Conservation (phyloP, 768 basidiomycete species). For the Trametes punicea region DNA sequence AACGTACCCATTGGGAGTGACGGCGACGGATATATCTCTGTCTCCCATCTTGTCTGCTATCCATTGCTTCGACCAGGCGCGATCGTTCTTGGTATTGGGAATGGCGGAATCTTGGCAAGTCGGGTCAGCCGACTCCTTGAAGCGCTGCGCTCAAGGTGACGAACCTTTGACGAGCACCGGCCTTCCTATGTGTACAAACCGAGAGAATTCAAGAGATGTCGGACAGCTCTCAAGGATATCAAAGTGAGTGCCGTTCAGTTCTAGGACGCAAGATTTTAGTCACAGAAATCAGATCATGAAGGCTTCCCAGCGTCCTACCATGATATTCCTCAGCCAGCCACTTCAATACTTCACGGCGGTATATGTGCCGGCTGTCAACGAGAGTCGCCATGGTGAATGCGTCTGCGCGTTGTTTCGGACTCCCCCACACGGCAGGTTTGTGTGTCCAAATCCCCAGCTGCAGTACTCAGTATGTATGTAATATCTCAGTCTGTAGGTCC, state of each 20-base stretch:
- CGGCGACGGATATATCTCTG: slow-evolving; percentile 61
- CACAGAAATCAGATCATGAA: neutral
- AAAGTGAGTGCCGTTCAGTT: slow-evolving; percentile 54
- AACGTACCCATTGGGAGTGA: slow-evolving; percentile 79
- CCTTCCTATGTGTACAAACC: slow-evolving; percentile 62
- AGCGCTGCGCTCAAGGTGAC: neutral
- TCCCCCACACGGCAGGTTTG: too few relatives aligned
- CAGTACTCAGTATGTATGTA: slow-evolving; percentile 1
- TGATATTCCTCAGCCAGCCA: slow-evolving; percentile 15
- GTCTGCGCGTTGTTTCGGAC: too few relatives aligned
- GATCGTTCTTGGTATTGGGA: neutral
- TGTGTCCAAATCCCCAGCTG: too few relatives aligned
- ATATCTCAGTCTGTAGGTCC: neutral
- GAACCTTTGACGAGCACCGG: slow-evolving; percentile 73
- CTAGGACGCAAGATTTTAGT: slow-evolving; percentile 31
- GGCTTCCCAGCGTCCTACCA: too few relatives aligned
- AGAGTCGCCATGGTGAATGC: too few relatives aligned
- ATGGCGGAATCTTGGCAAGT: neutral
- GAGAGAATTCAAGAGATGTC: slow-evolving; percentile 63
- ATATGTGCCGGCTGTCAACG: too few relatives aligned
- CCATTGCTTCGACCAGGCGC: slow-evolving; percentile 62
- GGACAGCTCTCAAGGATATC: slow-evolving; percentile 54
- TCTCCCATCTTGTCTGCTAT: slow-evolving; percentile 55
- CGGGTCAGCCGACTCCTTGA: neutral
- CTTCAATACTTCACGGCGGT: neutral